Evolutionary conservation across 2,329 filamentous ascomycete genomes (phyloP).

Genomic region (Aquanectria penicillioides): DNA sequence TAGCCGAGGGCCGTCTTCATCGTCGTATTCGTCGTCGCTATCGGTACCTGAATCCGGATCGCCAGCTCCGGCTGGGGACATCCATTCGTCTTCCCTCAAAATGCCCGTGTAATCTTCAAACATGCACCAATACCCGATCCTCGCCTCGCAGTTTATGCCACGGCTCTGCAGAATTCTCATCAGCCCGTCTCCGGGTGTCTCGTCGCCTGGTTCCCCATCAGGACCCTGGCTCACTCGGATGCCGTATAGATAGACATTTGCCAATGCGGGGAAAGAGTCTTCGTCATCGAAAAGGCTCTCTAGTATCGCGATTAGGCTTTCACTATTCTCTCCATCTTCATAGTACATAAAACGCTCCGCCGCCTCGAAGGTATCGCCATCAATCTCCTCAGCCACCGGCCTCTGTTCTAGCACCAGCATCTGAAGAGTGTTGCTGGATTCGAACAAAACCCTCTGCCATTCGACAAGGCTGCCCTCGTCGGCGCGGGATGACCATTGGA

Average conservation of each 20-base stretch:
- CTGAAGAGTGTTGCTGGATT: background rate
- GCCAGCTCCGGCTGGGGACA: too few relatives aligned
- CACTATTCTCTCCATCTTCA: background rate
- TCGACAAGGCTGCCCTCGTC: background rate
- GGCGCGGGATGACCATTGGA: background rate
- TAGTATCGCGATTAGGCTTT: background rate
- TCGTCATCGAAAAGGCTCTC: background rate
- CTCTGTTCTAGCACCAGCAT: background rate
- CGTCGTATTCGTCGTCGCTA: too few relatives aligned
- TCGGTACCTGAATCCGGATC: too few relatives aligned
- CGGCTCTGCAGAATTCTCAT: background rate
- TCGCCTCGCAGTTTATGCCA: slow-evolving; percentile 15
- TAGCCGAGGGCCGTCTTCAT: too few relatives aligned
- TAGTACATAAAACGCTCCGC: background rate
- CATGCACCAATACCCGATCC: slow-evolving; percentile 24
- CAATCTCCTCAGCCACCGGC: background rate
- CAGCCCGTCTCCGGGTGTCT: background rate
- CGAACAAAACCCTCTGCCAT: background rate
- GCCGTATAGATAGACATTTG: slow-evolving; percentile 20
- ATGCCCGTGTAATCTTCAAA: slow-evolving; percentile 5
- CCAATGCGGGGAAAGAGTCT: background rate
- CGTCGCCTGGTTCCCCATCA: background rate
- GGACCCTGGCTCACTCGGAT: rapidly evolving
- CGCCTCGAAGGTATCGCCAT: background rate
- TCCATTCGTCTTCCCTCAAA: too few relatives aligned